phyloP scores from a whole-genome alignment of 306 rosid genomes.

The Cyamopsis tetragonoloba region DNA sequence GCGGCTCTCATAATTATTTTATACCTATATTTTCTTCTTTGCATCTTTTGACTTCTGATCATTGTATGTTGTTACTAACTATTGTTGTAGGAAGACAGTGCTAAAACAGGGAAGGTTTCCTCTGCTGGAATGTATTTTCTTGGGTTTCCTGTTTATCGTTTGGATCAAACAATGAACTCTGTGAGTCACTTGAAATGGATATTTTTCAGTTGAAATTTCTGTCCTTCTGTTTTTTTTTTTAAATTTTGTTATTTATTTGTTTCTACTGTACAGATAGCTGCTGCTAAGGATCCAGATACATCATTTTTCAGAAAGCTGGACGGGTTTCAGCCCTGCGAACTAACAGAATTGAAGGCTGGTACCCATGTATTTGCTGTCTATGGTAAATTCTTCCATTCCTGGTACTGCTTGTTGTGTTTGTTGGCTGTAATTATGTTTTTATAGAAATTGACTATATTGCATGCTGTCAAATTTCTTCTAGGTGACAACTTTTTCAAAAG shows the following conservation, averaged over 20 bases:
- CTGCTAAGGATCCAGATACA: conserved; percentile 94
- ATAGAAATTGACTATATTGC: conserved; percentile 14
- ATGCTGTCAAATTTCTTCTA: conserved; percentile 31
- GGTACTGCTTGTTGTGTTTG: conserved; percentile 16
- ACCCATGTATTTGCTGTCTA: conserved; percentile 90
- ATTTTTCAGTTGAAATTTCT: not conserved
- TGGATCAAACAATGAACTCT: conserved; percentile 74
- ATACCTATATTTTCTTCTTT: not conserved
- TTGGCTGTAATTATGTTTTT: conserved; percentile 11
- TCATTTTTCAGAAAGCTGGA: conserved; percentile 89
- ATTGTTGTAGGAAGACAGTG: conserved; percentile 77
- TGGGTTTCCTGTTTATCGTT: conserved; percentile 93
- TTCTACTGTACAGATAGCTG: conserved; percentile 57
- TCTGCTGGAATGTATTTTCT: conserved; percentile 99
- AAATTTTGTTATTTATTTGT: conserved; percentile 26
- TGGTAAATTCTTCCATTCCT: conserved; percentile 48
- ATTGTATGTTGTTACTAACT: conserved; percentile 27
- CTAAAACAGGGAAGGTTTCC: conserved; percentile 78
- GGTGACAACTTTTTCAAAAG: conserved; percentile 99
- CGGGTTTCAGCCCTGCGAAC: conserved; percentile 94
- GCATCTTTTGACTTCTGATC: not conserved
- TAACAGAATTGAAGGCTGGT: conserved; percentile 89
- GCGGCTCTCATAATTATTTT: not conserved
- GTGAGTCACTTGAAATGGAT: conserved; percentile 47
- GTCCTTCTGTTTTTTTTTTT: not conserved